Base-by-base conservation (phyloP, 208 protist genomes). In the Porcisia deanei region DNA sequence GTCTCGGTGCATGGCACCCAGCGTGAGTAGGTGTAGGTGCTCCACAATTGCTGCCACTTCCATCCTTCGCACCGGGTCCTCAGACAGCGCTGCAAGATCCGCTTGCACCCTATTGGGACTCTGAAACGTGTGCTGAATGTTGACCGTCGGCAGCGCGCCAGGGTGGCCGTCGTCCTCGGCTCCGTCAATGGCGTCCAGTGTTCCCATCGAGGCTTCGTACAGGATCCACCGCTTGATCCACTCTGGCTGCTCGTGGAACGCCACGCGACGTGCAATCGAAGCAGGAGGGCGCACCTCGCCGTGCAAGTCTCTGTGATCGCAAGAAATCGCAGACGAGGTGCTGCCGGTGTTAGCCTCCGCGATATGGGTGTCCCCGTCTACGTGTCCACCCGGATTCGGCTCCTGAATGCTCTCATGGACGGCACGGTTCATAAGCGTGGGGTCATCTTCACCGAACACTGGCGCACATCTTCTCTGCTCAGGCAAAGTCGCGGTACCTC, bases 161-260 rank as follows among this genome's bases (percentile, higher is more conserved):
- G 22, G 22, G 0, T 14, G 39, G 3, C 41, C 22, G 41, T 7
- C 73, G 34, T 65, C 69, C 1, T 82, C 68, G 14, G 72, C 39
- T 14, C 86, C 84, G 22, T 91, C 87, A 10, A 83, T 73, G 1
- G 90, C 43, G 59, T 96, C 89, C 30, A 96, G 71, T 39, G 90
- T 96, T 61, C 92, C 92, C 92, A 96, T 96, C 12, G 92, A 96
- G 0, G 88, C 90, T 52, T 96, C 92, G 61, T 94, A 96, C 10
- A 96, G 80, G 34, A 91, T 83, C 92, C 92, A 96, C 47, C 89
- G 86, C 79, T 86, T 88, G 47, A 96, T 79, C 89, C 92, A 94
- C 79, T 90, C 89, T 14, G 90, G 88, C 45, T 92, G 81, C 20
- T 83, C 71, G 8, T 73, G 71, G 34, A 80, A 81, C 7, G 68